Evolutionary conservation across 148 eudicot genomes (phyloP).

Genomic region (Spergularia bocconei): DNA sequence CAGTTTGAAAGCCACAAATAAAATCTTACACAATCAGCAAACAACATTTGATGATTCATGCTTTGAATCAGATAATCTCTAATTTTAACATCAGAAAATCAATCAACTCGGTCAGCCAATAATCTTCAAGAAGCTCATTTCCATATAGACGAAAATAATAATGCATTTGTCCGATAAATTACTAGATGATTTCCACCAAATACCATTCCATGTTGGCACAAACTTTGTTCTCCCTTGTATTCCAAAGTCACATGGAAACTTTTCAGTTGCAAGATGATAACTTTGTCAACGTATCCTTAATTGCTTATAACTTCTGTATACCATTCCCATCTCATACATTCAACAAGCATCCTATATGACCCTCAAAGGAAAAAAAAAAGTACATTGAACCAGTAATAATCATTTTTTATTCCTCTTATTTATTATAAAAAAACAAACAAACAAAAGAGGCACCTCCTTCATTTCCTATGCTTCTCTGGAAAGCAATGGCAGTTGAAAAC

Average conservation of each 20-base stretch:
- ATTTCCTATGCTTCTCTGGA: no score
- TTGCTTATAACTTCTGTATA: no score
- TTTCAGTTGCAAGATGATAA: not conserved
- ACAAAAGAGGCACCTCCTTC: no score
- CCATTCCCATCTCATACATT: no score
- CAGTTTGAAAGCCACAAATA: not conserved
- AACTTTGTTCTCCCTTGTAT: not conserved
- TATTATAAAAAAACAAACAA: no score
- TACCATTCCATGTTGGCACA: constrained; percentile 10
- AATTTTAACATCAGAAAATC: not conserved
- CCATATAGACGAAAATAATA: not conserved
- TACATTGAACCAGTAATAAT: no score
- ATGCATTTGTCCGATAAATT: not conserved
- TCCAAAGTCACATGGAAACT: not conserved
- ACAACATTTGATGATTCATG: not conserved
- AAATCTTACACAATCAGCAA: not conserved
- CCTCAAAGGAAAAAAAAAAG: no score
- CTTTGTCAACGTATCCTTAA: no score
- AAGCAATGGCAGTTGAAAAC: no score
- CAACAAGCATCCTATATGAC: no score
- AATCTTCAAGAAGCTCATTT: not conserved
- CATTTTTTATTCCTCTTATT: no score
- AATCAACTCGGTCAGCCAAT: not conserved
- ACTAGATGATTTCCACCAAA: not conserved
- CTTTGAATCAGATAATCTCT: not conserved